Base-by-base conservation (phyloP, 345 rosid species). In the Populus tremula region DNA sequence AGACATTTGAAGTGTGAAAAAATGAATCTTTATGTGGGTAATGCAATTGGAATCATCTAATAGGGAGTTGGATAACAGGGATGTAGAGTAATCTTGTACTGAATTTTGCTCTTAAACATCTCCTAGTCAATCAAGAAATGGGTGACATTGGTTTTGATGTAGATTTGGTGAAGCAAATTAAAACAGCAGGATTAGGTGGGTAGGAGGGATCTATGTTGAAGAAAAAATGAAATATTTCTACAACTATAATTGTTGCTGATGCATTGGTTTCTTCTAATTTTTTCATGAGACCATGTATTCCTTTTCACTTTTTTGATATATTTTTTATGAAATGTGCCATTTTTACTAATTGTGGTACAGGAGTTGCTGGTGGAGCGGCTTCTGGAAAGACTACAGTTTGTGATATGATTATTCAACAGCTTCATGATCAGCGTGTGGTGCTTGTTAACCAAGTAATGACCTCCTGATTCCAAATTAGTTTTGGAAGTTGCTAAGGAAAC, bases 321-420 rank as follows among this genome's bases (percentile, higher is more conserved):
- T 47, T 47, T 47, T 21, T n/a, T 43, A 16, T 13, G n/a, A 70
- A 0, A 14, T 20, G 8, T 47, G 73, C 59, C 35, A 20, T 66
- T 8, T 78, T 56, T 65, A 63, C 29, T 23, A 59, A 63, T 50
- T 56, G 33, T 59, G 69, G 35, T 31, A 69, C 78, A 93, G 99
- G 99, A 77, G 99, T 95, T 85, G 98, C 97, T 72, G 98, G 99
- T 38, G 99, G 98, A 36, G 97, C 99, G 4, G 98, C 99, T 62
- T 91, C 99, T 21, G 99, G 99, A 54, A 96, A 96, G 87, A 94
- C 99, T 81, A 88, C 99, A 67, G 98, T 94, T 33, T 96, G 99
- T 76, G 97, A 96, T 87, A 92, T 96, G 98, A 96, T 96, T 61
- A 94, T 96, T 80, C 99, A 96, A 86, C 99, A 96, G 73, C 96